These are phyloP conservation scores for Sordariomycetes sp. DNA, from an alignment of 2,329 filamentous ascomycete species.

Conservation along the genomic window DNA sequence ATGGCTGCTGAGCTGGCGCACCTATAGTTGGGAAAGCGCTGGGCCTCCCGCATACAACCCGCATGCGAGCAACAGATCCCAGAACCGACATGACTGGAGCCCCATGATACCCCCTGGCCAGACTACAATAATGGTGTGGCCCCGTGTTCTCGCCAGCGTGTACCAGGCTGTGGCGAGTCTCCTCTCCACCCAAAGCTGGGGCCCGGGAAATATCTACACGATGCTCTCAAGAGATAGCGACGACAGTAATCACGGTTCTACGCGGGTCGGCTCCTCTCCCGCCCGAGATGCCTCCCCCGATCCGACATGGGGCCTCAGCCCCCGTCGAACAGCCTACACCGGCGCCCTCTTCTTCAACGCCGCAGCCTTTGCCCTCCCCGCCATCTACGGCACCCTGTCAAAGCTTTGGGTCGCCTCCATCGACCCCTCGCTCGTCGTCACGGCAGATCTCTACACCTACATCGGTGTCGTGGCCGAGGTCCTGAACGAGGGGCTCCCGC, in stretches of 20 bases:
- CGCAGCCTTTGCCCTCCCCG: slow-evolving; percentile 48
- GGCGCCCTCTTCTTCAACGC: slow-evolving; percentile 51
- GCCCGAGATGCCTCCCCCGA: not conserved
- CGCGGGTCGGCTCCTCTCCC: not conserved
- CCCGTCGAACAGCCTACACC: slow-evolving; percentile 22
- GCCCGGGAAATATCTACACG: not conserved
- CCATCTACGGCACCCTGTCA: slow-evolving; percentile 51
- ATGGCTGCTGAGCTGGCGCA: not conserved
- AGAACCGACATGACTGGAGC: not conserved
- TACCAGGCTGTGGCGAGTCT: not conserved
- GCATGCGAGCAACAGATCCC: not conserved
- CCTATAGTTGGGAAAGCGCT: not conserved
- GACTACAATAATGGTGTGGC: not conserved
- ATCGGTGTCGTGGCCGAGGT: slow-evolving; percentile 55
- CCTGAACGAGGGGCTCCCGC: slow-evolving; percentile 58
- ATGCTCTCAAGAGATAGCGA: not conserved
- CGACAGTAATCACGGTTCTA: not conserved
- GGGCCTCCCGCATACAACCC: not conserved
- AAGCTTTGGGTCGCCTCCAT: slow-evolving; percentile 62
- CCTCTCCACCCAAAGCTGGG: not conserved
- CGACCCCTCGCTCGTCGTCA: slow-evolving; percentile 32
- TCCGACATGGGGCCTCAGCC: not conserved
- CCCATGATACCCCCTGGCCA: not conserved
- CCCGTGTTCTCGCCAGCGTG: not conserved
- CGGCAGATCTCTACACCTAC: slow-evolving; percentile 46